These are phyloP conservation scores for Solanum hybrid DNA, from an alignment of 305 asterid species.

Conservation along the genomic window DNA sequence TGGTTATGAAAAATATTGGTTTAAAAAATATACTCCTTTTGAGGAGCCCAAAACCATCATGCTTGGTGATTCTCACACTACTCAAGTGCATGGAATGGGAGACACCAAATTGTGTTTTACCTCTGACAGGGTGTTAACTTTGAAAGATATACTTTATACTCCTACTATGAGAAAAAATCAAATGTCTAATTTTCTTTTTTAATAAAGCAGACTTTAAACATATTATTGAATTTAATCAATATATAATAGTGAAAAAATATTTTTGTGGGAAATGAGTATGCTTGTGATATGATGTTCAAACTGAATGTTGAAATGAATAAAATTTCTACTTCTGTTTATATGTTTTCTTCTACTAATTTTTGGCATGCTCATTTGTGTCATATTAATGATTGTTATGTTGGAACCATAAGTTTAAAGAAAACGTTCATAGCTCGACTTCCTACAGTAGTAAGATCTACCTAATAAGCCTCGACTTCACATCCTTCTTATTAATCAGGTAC, in stretches of 20 bases:
- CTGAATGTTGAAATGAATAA: background rate
- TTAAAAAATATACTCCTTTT: background rate
- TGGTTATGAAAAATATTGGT: background rate
- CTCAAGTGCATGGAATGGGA: background rate
- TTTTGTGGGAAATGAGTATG: background rate
- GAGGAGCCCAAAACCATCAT: background rate
- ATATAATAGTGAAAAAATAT: background rate
- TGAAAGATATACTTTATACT: background rate
- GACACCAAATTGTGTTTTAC: background rate
- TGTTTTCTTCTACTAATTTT: background rate
- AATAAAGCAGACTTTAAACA: background rate
- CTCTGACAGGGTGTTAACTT: background rate
- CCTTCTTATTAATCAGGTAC: background rate
- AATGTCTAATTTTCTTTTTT: background rate
- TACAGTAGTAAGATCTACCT: background rate
- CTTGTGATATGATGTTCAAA: background rate
- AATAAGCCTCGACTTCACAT: background rate
- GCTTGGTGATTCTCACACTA: background rate
- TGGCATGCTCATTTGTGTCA: background rate
- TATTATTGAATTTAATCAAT: too few relatives aligned
- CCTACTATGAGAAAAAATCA: background rate
- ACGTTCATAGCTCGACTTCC: background rate
- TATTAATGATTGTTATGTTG: background rate
- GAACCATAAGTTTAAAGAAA: background rate
- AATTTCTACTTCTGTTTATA: background rate